These are phyloP conservation scores for Pyrus bretschneideri DNA, from an alignment of 306 rosid species.

Conservation along the genomic window DNA sequence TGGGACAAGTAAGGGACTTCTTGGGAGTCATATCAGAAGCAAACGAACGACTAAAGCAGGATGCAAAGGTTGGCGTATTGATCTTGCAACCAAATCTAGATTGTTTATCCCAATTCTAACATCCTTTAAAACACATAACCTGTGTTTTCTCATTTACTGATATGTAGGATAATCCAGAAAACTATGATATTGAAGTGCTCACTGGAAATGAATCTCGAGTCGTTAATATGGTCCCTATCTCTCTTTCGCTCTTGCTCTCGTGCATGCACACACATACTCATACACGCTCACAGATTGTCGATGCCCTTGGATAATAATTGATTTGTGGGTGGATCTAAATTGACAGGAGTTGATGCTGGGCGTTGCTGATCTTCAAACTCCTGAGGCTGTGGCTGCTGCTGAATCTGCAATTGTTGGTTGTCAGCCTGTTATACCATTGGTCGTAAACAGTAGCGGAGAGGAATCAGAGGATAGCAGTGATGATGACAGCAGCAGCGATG, in stretches of 20 bases:
- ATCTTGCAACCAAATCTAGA: conserved; percentile 3
- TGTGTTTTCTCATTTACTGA: background rate
- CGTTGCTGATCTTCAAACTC: conserved; percentile 75
- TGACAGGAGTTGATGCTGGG: conserved; percentile 84
- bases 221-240: conserved; percentile 50
- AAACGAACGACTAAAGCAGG: conserved; percentile 44
- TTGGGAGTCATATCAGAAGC: conserved; percentile 75
- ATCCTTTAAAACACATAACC: background rate
- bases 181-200: conserved; percentile 65
- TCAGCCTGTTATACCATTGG: conserved; percentile 47
- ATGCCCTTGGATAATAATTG: background rate
- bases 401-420: conserved; percentile 59
- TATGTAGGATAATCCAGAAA: conserved; percentile 50
- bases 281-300: background rate
- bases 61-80: conserved; percentile 57
- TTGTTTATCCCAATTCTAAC: background rate
- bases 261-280: background rate
- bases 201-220: conserved; percentile 70
- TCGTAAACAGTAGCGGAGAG: conserved; percentile 31
- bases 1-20: conserved; percentile 49
- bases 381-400: conserved; percentile 90
- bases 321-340: background rate
- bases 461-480: conserved; percentile 46
- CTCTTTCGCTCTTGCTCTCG: background rate
- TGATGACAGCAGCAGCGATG: conserved; percentile 18